Percentiles rank a stretch among this genome's conserved stretches.
Evolutionary conservation across 2,329 filamentous ascomycete species (phyloP).

Genomic region (Ustulina deusta): DNA sequence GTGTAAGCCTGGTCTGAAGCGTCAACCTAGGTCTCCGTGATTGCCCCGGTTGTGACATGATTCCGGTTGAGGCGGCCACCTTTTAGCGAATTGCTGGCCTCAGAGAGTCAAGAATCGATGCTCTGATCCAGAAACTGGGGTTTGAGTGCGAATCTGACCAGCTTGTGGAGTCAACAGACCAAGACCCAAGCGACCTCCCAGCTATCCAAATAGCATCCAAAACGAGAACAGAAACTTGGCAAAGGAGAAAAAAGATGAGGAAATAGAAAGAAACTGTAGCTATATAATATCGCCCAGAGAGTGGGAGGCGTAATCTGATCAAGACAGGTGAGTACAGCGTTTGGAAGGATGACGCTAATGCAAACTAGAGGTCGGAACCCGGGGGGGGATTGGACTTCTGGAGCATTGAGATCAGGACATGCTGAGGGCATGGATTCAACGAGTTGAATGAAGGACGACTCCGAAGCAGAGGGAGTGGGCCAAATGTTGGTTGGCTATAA

Average conservation of each 20-base stretch:
- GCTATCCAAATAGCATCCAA: slow-evolving; percentile 41
- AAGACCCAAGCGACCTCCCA: slow-evolving; percentile 45
- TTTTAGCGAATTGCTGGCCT: slow-evolving; percentile 5
- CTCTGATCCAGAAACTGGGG: slow-evolving; percentile 5
- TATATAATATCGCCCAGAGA: slow-evolving; percentile 47
- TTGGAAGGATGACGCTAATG: slow-evolving; percentile 48
- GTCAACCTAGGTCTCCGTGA: slow-evolving; percentile 68
- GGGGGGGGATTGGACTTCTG: slow-evolving; percentile 36
- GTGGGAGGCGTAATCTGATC: slow-evolving; percentile 29
- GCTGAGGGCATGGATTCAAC: too few species aligned
- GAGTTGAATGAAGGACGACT: slow-evolving; percentile 36
- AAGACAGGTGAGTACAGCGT: slow-evolving; percentile 40
- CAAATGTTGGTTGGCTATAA: slow-evolving; percentile 55
- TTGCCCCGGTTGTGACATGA: slow-evolving; percentile 54
- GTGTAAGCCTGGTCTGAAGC: slow-evolving; percentile 64
- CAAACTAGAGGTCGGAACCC: slow-evolving; percentile 37
- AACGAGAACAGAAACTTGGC: slow-evolving; percentile 34
- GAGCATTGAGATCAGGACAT: slow-evolving; percentile 41
- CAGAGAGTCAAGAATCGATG: slow-evolving; percentile 2
- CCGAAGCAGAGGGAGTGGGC: slow-evolving; percentile 45
- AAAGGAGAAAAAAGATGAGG: slow-evolving; percentile 30
- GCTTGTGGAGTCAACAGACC: slow-evolving; percentile 44
- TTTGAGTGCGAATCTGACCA: slow-evolving; percentile 35
- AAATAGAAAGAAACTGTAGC: slow-evolving; percentile 41
- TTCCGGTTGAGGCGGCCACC: slow-evolving; percentile 36